These are phyloP conservation scores for Glycine latifolia DNA, from an alignment of 306 rosid genomes.

Conservation along the genomic window DNA sequence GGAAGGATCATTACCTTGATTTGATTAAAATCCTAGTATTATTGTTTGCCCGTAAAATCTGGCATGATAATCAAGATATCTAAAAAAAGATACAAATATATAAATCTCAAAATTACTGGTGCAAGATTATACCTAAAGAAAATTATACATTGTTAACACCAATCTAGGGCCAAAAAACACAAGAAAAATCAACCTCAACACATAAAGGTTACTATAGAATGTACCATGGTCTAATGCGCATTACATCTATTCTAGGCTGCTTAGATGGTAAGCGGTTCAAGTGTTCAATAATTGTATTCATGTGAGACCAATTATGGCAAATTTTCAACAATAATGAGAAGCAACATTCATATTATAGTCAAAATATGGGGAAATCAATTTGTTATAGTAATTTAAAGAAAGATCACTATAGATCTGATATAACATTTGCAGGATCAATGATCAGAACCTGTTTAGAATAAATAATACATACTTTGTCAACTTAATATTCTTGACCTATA, in stretches of 20 bases:
- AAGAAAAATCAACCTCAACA: not conserved
- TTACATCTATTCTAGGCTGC: slow-evolving; percentile 78
- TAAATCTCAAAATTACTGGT: slow-evolving; percentile 22
- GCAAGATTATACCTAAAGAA: not conserved
- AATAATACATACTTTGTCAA: slow-evolving; percentile 41
- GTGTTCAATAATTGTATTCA: slow-evolving; percentile 71
- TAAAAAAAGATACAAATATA: slow-evolving; percentile 47
- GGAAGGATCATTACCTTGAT: slow-evolving; percentile 61
- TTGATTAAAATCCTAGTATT: slow-evolving; percentile 69
- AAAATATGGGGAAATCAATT: slow-evolving; percentile 36
- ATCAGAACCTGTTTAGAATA: slow-evolving; percentile 72
- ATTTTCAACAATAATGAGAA: slow-evolving; percentile 40
- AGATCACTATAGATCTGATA: slow-evolving; percentile 67
- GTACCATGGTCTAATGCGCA: slow-evolving; percentile 91
- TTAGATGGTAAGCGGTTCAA: slow-evolving; percentile 79
- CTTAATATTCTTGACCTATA: slow-evolving; percentile 11
- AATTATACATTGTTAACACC: slow-evolving; percentile 26
- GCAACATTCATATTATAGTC: slow-evolving; percentile 12
- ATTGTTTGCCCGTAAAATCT: slow-evolving; percentile 84
- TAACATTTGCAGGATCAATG: slow-evolving; percentile 92
- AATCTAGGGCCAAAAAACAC: not conserved
- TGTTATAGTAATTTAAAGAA: slow-evolving; percentile 39
- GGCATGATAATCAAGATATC: slow-evolving; percentile 82
- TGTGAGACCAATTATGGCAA: slow-evolving; percentile 80
- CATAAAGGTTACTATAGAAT: slow-evolving; percentile 38